Evolutionary conservation across 2,329 filamentous ascomycete genomes (phyloP), one percentile per base, ranked within the genome.

Genomic region (Colletotrichum karsti): DNA sequence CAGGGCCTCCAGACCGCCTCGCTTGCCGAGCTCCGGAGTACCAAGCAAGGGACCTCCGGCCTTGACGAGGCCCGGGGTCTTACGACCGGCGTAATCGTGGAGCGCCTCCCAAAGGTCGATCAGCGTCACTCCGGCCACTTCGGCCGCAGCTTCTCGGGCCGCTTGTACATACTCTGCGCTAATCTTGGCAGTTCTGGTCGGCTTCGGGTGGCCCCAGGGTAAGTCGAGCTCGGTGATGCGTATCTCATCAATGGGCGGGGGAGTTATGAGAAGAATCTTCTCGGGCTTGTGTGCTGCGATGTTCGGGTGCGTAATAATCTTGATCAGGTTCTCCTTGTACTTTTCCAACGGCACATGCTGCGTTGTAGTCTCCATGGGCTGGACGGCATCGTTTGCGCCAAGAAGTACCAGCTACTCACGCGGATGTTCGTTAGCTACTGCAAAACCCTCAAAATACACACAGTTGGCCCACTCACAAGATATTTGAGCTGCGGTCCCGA

Each of bases 331-430:
- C 62, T 86, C 80, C 76, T 88, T 90, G 83, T 94, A 98, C 68
- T 89, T 81, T 1, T 91, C 86, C n/a, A 97, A 79, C 1, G 93
- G 88, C 7, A 98, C 88, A 77, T 95, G 90, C 79, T 98, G 96
- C 9, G 84, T 83, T 56, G 88, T 90, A 4, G 84, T 84, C 5
- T 86, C 83, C 39, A 87, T 82, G 4, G 89, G 87, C 4, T 97
- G 78, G 61, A 90, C 90, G 4, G 95, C 91, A 79, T 98, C 96
- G 77, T 99, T 98, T 73, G 96, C 93, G 18, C 96, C 96, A 68
- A 98, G 90, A 72, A 97, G 91, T 66, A 97, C 81, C 41, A 92
- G 37, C 61, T 68, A 26, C 20, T 30, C 24, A 44, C 8, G 18
- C n/a, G n/a, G n/a, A n/a, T n/a, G 7, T n/a, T n/a, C 26, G 13